Evolutionary conservation across 768 basidiomycete species (phyloP), one percentile per base, ranked within the genome.

Genomic region (Leccinum longicurvipes): DNA sequence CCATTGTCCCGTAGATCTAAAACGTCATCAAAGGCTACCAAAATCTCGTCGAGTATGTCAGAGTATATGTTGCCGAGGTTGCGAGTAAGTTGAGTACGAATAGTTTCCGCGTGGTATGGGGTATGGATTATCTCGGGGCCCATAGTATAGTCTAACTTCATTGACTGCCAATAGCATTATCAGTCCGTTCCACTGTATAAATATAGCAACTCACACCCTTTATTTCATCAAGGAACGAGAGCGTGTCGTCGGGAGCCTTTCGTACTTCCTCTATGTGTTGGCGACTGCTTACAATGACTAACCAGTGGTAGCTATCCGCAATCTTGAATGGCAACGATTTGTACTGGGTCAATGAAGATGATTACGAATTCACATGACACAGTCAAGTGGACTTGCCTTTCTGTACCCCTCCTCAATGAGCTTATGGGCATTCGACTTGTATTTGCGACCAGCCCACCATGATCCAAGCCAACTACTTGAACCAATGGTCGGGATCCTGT

Each of bases 81-180:
- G 8, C 79, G 72, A n/a, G 75, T 75, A 12, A 77, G 63, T 32
- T 67, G 64, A n/a, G 52, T 39, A 17, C 68, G 69, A 17, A 75
- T 49, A 23, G 74, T 54, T 9, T 54, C 44, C 12, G 62, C 51
- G 46, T 77, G 76, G 48, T 74, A 76, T 9, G 29, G 36, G 55
- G 72, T 66, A 2, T 68, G 50, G 19, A 57, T 29, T 28, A 76
- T 53, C 44, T 73, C 66, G 1, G 60, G 58, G 0, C 75, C 74
- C 0, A 82, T 45, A 1, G 77, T 78, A 53, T 79, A 74, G 4
- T 72, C 63, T 17, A 64, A 56, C 29, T 77, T 74, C 12, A 78
- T 25, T 2, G 60, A 32, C 79, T 81, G 47, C 34, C 9, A 28
- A 46, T 2, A 7, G n/a, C 1, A 19, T 41, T 15, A 42, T 9